Evolutionary conservation across 2,329 filamentous ascomycete species (phyloP).

Genomic region (Arthroderma uncinatum): DNA sequence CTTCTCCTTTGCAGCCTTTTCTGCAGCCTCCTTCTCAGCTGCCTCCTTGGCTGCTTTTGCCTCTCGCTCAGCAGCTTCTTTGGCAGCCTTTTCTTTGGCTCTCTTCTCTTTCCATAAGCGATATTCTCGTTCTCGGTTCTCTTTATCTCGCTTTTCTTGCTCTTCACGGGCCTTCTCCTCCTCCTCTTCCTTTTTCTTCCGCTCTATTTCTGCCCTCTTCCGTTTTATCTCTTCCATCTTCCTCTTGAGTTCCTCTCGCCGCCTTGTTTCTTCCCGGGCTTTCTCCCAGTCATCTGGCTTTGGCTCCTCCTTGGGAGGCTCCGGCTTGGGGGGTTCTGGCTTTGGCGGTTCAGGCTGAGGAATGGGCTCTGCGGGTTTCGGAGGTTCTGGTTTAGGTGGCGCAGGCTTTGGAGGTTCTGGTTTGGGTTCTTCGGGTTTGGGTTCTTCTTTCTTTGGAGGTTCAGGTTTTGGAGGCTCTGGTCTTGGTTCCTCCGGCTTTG

Average conservation of each 20-base stretch:
- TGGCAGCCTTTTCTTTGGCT: slow-evolving; percentile 10
- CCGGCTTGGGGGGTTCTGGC: neutral
- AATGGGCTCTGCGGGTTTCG: neutral
- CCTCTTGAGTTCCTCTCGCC: slow-evolving; percentile 27
- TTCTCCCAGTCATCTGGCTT: slow-evolving; percentile 16
- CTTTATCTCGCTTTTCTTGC: slow-evolving; percentile 29
- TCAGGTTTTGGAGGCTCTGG: slow-evolving; percentile 1
- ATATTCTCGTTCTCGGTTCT: slow-evolving; percentile 32
- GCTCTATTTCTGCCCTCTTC: slow-evolving; percentile 30
- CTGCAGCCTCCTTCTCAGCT: slow-evolving; percentile 17
- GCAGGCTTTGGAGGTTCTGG: neutral
- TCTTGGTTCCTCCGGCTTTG: slow-evolving; percentile 6
- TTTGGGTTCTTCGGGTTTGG: neutral
- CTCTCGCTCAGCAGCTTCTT: slow-evolving; percentile 25
- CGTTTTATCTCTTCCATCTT: slow-evolving; percentile 28
- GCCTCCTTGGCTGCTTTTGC: slow-evolving; percentile 21
- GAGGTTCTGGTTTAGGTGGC: neutral
- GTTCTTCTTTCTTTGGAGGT: neutral
- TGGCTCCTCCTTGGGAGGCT: neutral
- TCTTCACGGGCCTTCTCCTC: slow-evolving; percentile 33
- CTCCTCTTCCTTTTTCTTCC: slow-evolving; percentile 28
- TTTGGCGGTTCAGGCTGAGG: neutral
- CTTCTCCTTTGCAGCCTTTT: slow-evolving; percentile 18
- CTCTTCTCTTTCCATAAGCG: slow-evolving; percentile 28
- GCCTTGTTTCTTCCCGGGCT: slow-evolving; percentile 29